Base-by-base conservation (phyloP, 1,139 yeast species). In the Lodderomyces parapsilosis region DNA sequence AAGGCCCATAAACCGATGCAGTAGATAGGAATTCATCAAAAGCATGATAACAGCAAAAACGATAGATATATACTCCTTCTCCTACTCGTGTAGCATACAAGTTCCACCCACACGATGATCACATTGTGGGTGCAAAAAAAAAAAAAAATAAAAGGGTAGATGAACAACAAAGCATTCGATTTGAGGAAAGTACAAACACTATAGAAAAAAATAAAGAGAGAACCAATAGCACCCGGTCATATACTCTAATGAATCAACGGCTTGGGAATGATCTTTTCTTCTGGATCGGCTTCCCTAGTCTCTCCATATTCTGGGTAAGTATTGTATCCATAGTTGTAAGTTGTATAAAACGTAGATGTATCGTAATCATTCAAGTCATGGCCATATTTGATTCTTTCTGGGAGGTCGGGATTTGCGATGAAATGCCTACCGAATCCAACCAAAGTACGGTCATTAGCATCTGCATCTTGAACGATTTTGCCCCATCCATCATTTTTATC, bases 321-420 rank as follows among this genome's bases (percentile, higher is more conserved):
- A 43, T 62, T 62, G 48, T 62, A 63, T 23, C 65, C 65, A 54
- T 54, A 53, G 44, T 60, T 56, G 27, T 36, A 43, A 4, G 42
- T 36, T n/a, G 44, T 33, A 46, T 63, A 63, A 49, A 63, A 63
- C 2, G 53, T 43, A 10, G 34, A 36, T 54, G 66, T 57, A 36
- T 59, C 56, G 44, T 62, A 63, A 3, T 51, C 52, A 43, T 65
- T 70, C 50, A 78, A 63, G 28, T 65, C 66, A 39, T 53, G 45
- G 13, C 78, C 78, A 31, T 74, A 59, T 42, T 65, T 63, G 33
- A 78, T 57, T 58, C 81, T 69, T 14, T 66, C 52, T 6, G 68
- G 71, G 38, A 79, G 63, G 58, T 80, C 83, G 2, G 83, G 83
- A 59, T 78, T 80, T 5, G 81, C 63, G 42, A 71, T 71, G 50